Evolutionary conservation across 1,284 basidiomycete genomes (phyloP).

Genomic region (Exobasidium cylindrosporum): DNA sequence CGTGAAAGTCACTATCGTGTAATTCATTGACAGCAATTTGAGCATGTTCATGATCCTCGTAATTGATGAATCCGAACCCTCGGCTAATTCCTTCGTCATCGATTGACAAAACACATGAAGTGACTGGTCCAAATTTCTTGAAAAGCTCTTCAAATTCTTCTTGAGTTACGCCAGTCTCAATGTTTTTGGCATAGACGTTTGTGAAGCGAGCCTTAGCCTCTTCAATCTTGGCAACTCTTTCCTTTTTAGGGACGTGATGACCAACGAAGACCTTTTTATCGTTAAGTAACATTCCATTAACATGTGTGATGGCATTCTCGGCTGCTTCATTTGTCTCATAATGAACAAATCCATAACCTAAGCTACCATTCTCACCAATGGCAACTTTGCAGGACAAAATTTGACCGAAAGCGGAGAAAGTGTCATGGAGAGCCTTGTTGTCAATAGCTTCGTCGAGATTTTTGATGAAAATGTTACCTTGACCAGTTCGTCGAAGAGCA

Average conservation of each 20-base stretch:
- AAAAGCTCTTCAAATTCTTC: constrained; percentile 87
- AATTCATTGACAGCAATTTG: constrained; percentile 83
- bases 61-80: constrained; percentile 99
- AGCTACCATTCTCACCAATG: constrained; percentile 48
- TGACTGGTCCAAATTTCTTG: constrained; percentile 74
- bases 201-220: constrained; percentile 96
- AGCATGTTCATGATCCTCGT: constrained; percentile 85
- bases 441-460: constrained; percentile 97
- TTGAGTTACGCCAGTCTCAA: constrained; percentile 78
- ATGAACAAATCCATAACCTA: constrained; percentile 89
- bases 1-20: constrained; percentile 80
- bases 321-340: constrained; percentile 98
- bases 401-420: constrained; percentile 97
- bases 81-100: constrained; percentile 79
- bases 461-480: constrained; percentile 99
- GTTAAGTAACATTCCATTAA: constrained; percentile 98
- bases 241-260: constrained; percentile 95
- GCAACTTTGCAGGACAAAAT: constrained; percentile 99
- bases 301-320: constrained; percentile 85
- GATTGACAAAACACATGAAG: constrained; percentile 77
- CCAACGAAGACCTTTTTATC: constrained; percentile 88
- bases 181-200: constrained; percentile 97
- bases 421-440: constrained; percentile 99
- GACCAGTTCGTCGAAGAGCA: constrained; percentile 95
- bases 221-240: constrained; percentile 77